Percentiles rank a stretch among this genome's conserved stretches.
phyloP scores from a whole-genome alignment of 345 rosid species.

The Ricinus communis region DNA sequence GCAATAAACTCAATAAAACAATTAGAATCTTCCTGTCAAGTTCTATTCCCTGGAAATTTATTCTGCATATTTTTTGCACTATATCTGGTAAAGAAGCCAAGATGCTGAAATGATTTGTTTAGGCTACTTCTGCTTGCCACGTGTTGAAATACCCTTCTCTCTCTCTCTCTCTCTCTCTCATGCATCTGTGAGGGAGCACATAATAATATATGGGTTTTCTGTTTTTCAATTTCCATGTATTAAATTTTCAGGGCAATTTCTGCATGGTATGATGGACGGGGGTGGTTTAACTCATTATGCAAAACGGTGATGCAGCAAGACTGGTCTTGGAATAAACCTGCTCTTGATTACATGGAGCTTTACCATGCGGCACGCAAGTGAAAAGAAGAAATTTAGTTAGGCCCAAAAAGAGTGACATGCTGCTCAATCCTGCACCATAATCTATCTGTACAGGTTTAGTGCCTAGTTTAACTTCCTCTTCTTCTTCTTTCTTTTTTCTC shows the following conservation, averaged over 20 bases:
- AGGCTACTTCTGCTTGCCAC: not conserved
- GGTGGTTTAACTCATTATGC: slow-evolving; percentile 70
- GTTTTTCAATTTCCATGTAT: not conserved
- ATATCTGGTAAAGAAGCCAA: not conserved
- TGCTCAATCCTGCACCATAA: slow-evolving; percentile 9
- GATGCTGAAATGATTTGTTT: not conserved
- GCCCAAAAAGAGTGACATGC: slow-evolving; percentile 6
- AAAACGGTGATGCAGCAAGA: slow-evolving; percentile 96
- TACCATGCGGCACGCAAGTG: slow-evolving; percentile 80
- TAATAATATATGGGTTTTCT: not conserved
- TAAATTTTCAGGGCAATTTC: slow-evolving; percentile 65
- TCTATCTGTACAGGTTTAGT: slow-evolving; percentile 42
- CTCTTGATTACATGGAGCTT: slow-evolving; percentile 93
- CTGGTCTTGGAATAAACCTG: slow-evolving; percentile 99
- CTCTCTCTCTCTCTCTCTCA: too few species aligned
- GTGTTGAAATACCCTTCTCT: not conserved
- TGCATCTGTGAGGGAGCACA: not conserved
- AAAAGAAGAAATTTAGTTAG: slow-evolving; percentile 7
- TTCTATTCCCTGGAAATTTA: not conserved
- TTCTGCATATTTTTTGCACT: not conserved
- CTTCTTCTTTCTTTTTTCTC: too few species aligned
- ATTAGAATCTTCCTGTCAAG: not conserved
- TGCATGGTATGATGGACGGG: slow-evolving; percentile 69
- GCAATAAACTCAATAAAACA: not conserved
- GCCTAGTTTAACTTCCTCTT: not conserved